Base-by-base conservation (phyloP, 371 early-diverging fungal species). In the Gilbertella persicaria region DNA sequence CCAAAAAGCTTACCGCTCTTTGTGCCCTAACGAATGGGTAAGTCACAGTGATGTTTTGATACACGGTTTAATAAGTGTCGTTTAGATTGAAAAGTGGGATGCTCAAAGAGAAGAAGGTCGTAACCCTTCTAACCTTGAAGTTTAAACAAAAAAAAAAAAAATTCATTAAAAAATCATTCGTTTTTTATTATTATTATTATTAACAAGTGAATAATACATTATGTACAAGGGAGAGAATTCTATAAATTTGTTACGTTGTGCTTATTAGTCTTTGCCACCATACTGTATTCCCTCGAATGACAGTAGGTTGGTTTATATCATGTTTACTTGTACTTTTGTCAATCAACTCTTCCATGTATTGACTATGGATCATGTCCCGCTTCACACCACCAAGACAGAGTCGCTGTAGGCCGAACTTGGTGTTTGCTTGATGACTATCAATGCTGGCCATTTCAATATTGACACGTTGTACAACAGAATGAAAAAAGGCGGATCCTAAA, bases 1-100 rank as follows among this genome's bases (percentile, higher is more conserved):
- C 76, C 73, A 74, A 68, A 74, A 62, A 60, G 84, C 85, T 44
- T 97, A 83, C 82, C 69, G 64, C 50, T 73, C 86, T 40, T 73
- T 97, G 49, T 97, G 97, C 80, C 97, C 96, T 49, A 77, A 71
- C 57, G 83, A 82, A 62, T 96, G 93, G 95, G 94, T 95, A 83
- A 49, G 41, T 29, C 29, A 16, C 10, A 33, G 16, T 29, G 38
- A 60, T 40, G 26, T 10, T 44, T 12, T 54, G 37, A 43, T 35
- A 42, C 37, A 37, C 26, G 29, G 20, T 40, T n/a, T 35, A 19
- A 7, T 8, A 21, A 21, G 4, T n/a, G n/a, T 6, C 13, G 6
- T 57, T 48, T 73, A 93, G 94, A 71, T 86, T 52, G 82, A 83
- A 67, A 82, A 81, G 66, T 94, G 94, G 94, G 90, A 92, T 59